Conservation (phyloP, 768 basidiomycete species). For the Strobilomyces echinocephalus region DNA sequence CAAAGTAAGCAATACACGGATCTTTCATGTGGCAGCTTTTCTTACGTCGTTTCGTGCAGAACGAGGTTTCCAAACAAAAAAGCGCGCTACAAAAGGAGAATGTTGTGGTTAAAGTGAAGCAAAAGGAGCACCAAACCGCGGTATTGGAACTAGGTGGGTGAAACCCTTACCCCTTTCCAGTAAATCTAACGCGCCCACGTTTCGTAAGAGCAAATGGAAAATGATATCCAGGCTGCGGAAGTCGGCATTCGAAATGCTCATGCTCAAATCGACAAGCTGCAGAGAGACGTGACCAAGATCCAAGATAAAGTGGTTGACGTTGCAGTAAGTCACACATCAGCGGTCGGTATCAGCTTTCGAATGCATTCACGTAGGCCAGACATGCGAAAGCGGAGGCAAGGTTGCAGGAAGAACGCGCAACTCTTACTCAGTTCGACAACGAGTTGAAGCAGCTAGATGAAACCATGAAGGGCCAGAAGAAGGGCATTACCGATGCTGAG, state of each 20-base stretch:
- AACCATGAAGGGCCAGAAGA: constrained; percentile 78
- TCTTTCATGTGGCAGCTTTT: background rate
- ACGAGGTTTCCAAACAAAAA: constrained; percentile 77
- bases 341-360: background rate
- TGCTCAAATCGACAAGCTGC: constrained; percentile 47
- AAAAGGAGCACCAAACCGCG: constrained; percentile 87
- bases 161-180: background rate
- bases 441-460: constrained; percentile 82
- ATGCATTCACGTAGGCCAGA: constrained; percentile 36
- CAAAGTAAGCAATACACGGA: constrained; percentile 49
- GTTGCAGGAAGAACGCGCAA: constrained; percentile 81
- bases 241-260: constrained; percentile 28
- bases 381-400: constrained; percentile 64
- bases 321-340: constrained; percentile 14
- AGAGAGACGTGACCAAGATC: constrained; percentile 60
- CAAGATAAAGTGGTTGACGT: constrained; percentile 39
- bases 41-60: constrained; percentile 30
- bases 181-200: background rate
- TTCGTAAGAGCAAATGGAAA: constrained; percentile 27
- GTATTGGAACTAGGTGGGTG: constrained; percentile 79
- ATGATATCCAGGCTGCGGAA: constrained; percentile 26
- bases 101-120: constrained; percentile 75
- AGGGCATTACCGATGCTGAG: constrained; percentile 61
- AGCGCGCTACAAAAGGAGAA: constrained; percentile 75
- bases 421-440: constrained; percentile 80